Conservation (phyloP, 148 eudicot genomes). For the Rhododendron ovatum region DNA sequence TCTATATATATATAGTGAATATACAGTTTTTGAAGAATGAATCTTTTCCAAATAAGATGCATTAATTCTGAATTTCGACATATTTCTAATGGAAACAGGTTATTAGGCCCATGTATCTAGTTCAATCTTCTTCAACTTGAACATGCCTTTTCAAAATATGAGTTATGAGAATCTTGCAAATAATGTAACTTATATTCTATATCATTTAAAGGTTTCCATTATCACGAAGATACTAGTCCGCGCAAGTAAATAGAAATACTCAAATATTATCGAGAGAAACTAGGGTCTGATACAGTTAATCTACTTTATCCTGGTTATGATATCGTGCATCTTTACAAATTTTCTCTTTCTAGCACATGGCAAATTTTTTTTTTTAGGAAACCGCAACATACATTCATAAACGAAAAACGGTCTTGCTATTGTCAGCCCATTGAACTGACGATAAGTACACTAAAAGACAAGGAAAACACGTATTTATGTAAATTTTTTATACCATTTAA, state of each 20-base stretch:
- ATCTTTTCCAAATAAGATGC: background rate
- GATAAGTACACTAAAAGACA: too few species aligned
- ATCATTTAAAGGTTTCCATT: background rate
- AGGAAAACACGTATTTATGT: too few species aligned
- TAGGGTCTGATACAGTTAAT: background rate
- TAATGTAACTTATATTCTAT: background rate
- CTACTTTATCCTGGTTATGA: background rate
- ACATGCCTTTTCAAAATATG: background rate
- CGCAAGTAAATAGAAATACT: background rate
- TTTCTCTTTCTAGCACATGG: background rate
- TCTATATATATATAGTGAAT: background rate
- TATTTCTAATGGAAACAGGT: background rate
- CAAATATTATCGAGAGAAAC: background rate
- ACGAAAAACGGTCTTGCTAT: too few species aligned
- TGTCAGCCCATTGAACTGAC: too few species aligned
- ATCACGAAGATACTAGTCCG: background rate
- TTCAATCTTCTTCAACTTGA: background rate
- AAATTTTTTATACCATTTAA: too few species aligned
- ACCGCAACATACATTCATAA: background rate
- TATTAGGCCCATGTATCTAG: background rate
- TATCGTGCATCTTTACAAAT: background rate
- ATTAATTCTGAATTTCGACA: background rate
- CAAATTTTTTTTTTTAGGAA: background rate
- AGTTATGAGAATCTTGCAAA: background rate
- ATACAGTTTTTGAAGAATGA: background rate